phyloP scores from a whole-genome alignment of 2,329 filamentous ascomycete genomes.

The Pseudogymnoascus sp. region DNA sequence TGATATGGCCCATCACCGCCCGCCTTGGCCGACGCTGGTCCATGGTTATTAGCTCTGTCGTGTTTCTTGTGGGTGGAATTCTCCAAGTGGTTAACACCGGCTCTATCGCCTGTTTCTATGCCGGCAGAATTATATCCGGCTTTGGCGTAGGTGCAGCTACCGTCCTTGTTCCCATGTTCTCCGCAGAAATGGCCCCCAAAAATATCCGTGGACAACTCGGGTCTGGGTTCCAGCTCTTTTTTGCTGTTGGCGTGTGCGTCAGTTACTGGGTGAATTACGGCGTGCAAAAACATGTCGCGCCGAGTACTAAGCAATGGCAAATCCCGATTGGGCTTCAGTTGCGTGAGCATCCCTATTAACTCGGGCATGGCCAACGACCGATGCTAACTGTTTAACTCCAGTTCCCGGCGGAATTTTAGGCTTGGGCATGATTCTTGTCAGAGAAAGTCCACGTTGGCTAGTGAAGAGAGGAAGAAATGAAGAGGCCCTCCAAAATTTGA shows the following conservation, averaged over 20 bases:
- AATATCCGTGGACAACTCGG: slow-evolving; percentile 33
- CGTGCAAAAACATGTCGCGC: slow-evolving; percentile 32
- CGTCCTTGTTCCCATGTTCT: slow-evolving; percentile 37
- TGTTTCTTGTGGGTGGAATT: slow-evolving; percentile 35
- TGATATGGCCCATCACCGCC: slow-evolving; percentile 42
- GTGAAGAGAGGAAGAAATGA: slow-evolving; percentile 39
- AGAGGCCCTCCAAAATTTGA: slow-evolving; percentile 40
- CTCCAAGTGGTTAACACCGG: slow-evolving; percentile 42
- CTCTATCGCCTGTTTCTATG: slow-evolving; percentile 38
- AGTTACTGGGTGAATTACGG: slow-evolving; percentile 41
- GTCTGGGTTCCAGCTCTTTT: slow-evolving; percentile 33
- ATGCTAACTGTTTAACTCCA: neutral
- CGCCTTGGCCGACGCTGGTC: slow-evolving; percentile 37
- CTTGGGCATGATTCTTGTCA: slow-evolving; percentile 41
- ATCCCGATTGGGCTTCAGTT: slow-evolving; percentile 38
- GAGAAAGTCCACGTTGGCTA: slow-evolving; percentile 43
- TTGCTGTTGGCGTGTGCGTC: slow-evolving; percentile 30
- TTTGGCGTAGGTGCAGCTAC: slow-evolving; percentile 40
- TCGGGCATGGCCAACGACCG: too few relatives aligned
- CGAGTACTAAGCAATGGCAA: slow-evolving; percentile 40
- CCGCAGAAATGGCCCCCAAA: slow-evolving; percentile 37
- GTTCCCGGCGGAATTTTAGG: slow-evolving; percentile 40
- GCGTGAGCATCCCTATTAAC: neutral
- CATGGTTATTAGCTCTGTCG: slow-evolving; percentile 36
- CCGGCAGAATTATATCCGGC: slow-evolving; percentile 40